Evolutionary conservation across 2,329 filamentous ascomycete genomes (phyloP).

Genomic region (Fusarium sp.): DNA sequence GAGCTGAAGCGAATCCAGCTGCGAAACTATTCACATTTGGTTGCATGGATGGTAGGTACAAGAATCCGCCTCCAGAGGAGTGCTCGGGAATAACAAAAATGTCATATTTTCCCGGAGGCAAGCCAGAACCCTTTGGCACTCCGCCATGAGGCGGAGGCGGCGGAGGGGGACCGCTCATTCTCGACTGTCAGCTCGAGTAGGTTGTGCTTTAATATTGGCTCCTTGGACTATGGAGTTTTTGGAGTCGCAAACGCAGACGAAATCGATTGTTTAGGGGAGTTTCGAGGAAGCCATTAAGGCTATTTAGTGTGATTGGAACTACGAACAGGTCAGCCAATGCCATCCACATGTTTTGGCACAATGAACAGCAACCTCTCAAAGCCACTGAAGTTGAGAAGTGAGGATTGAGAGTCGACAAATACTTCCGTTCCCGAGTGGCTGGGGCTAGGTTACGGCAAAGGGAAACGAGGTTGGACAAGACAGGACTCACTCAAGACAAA

Average conservation of each 20-base stretch:
- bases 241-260: conserved; percentile 25
- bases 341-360: background rate
- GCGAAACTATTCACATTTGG: conserved; percentile 91
- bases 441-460: conserved; percentile 20
- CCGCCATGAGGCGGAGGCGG: conserved; percentile 89
- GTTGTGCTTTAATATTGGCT: conserved; percentile 14
- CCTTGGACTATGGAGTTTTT: conserved; percentile 13
- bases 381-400: background rate
- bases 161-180: conserved; percentile 74
- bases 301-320: conserved; percentile 25
- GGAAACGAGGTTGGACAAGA: conserved; percentile 31
- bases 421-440: conserved; percentile 21
- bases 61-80: conserved; percentile 86
- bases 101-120: conserved; percentile 93
- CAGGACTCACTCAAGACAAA: conserved; percentile 38
- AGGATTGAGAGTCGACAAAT: conserved; percentile 4
- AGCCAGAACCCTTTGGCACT: conserved; percentile 74
- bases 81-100: conserved; percentile 97
- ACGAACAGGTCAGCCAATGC: conserved; percentile 23
- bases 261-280: conserved; percentile 41
- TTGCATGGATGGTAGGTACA: conserved; percentile 91
- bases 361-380: background rate
- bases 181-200: conserved; percentile 36
- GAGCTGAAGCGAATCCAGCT: conserved; percentile 82
- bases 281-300: conserved; percentile 46